These are phyloP conservation scores for Eurotiales sp. DNA, from an alignment of 2,329 filamentous ascomycete genomes.

Conservation along the genomic window DNA sequence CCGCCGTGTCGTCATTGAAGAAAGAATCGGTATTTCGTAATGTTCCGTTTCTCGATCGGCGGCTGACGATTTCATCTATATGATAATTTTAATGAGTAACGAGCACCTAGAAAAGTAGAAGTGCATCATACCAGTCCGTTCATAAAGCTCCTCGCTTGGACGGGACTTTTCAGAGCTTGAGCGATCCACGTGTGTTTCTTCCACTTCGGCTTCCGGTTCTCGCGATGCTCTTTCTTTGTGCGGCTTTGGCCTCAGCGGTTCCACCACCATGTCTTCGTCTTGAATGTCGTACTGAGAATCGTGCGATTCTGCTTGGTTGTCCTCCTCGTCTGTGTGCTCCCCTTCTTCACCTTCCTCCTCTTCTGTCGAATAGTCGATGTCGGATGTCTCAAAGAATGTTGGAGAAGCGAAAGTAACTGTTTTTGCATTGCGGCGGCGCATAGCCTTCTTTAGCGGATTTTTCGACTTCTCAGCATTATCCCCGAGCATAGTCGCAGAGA, in stretches of 20 bases:
- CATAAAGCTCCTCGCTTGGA: slow-evolving; percentile 65
- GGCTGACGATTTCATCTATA: slow-evolving; percentile 32
- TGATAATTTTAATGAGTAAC: slow-evolving; percentile 17
- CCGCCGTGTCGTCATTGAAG: slow-evolving; percentile 91
- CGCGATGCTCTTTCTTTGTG: slow-evolving; percentile 33
- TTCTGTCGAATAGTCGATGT: slow-evolving; percentile 78
- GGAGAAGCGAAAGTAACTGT: slow-evolving; percentile 81
- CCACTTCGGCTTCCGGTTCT: slow-evolving; percentile 22
- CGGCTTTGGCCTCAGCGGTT: slow-evolving; percentile 42
- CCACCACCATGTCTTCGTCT: slow-evolving; percentile 40
- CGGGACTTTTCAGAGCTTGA: slow-evolving; percentile 38
- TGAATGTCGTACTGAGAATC: slow-evolving; percentile 26
- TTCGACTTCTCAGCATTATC: slow-evolving; percentile 76
- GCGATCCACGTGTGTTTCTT: slow-evolving; percentile 25
- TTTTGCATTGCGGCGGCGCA: slow-evolving; percentile 77
- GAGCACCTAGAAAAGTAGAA: neutral
- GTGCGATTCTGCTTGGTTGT: slow-evolving; percentile 29
- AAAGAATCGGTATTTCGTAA: slow-evolving; percentile 92
- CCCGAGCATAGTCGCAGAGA: slow-evolving; percentile 67
- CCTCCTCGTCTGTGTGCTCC: slow-evolving; percentile 48
- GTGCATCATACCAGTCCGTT: slow-evolving; percentile 37
- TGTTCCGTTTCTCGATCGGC: slow-evolving; percentile 77
- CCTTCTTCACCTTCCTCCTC: slow-evolving; percentile 55
- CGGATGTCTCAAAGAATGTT: slow-evolving; percentile 83
- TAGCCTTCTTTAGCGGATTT: slow-evolving; percentile 77